Evolutionary conservation across 1,284 basidiomycete species (phyloP).

Genomic region (Moesziomyces parantarcticus): DNA sequence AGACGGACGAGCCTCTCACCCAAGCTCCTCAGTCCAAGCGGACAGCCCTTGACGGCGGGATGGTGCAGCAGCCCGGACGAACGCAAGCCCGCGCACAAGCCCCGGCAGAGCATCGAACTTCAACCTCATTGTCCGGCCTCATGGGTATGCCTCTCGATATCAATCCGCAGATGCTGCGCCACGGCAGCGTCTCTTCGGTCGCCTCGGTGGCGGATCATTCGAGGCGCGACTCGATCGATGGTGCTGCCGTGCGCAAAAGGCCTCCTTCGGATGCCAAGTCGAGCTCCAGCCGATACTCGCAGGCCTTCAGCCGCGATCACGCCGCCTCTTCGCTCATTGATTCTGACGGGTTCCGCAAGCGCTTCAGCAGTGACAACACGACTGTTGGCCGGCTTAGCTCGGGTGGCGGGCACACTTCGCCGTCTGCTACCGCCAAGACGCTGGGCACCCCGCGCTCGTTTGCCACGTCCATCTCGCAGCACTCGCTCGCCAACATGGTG

Average conservation of each 20-base stretch:
- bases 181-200: conserved; percentile 32
- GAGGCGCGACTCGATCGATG: conserved; percentile 9
- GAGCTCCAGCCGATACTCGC: conserved; percentile 41
- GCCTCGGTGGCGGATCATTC: conserved; percentile 22
- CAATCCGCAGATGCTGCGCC: conserved; percentile 37
- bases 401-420: conserved; percentile 53
- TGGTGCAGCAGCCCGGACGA: conserved; percentile 6
- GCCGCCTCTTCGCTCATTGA: conserved; percentile 27
- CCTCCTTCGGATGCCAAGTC: conserved; percentile 41
- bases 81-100: conserved; percentile 13
- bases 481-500: conserved; percentile 41
- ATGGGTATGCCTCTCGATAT: conserved; percentile 50
- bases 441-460: conserved; percentile 55
- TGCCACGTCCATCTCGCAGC: conserved; percentile 41
- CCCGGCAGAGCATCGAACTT: conserved; percentile 22
- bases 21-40: conserved; percentile 17
- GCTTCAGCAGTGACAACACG: conserved; percentile 46
- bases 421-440: conserved; percentile 57
- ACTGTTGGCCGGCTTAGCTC: conserved; percentile 44
- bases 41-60: conserved; percentile 12
- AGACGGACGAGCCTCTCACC: conserved; percentile 37
- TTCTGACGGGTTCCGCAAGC: conserved; percentile 33
- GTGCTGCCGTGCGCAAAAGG: conserved; percentile 14
- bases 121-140: conserved; percentile 45
- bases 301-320: conserved; percentile 34